phyloP scores from a whole-genome alignment of 2,329 filamentous ascomycete genomes.

The Aspergillus puulaauensis region DNA sequence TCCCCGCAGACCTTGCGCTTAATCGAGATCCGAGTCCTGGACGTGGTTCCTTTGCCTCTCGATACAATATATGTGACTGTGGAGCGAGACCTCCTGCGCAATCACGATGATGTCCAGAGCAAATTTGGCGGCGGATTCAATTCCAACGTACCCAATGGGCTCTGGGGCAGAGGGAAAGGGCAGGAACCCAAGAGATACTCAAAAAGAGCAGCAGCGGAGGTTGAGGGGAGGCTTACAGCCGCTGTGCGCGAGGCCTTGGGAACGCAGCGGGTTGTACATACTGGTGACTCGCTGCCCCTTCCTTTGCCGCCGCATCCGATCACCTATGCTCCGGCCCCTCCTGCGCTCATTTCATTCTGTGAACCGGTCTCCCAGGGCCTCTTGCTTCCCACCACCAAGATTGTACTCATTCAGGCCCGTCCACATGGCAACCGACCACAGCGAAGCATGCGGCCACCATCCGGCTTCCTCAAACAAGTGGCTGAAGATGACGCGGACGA shows the following conservation, averaged over 20 bases:
- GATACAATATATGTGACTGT: slow-evolving; percentile 86
- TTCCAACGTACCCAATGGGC: slow-evolving; percentile 39
- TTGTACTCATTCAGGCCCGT: slow-evolving; percentile 67
- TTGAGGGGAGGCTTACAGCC: slow-evolving; percentile 60
- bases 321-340: slow-evolving; percentile 78
- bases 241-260: slow-evolving; percentile 74
- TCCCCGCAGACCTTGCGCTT: slow-evolving; percentile 70
- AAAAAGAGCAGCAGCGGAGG: slow-evolving; percentile 39
- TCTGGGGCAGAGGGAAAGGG: slow-evolving; percentile 35
- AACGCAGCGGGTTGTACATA: slow-evolving; percentile 73
- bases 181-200: slow-evolving; percentile 32
- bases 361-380: slow-evolving; percentile 91
- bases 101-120: slow-evolving; percentile 78
- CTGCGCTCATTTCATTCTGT: slow-evolving; percentile 86
- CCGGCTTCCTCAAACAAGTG: slow-evolving; percentile 60
- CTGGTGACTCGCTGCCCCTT: slow-evolving; percentile 78
- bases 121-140: slow-evolving; percentile 71
- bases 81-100: slow-evolving; percentile 75
- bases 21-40: slow-evolving; percentile 80
- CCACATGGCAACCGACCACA: slow-evolving; percentile 41
- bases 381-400: slow-evolving; percentile 73
- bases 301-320: slow-evolving; percentile 76
- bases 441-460: slow-evolving; percentile 47
- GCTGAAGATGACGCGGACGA: slow-evolving; percentile 68
- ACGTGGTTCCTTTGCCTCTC: slow-evolving; percentile 75